Percentiles rank a stretch among this genome's conserved stretches.
phyloP scores from a whole-genome alignment of 192 early-diverging fungal genomes.

The Phlyctochytrium planicorne region DNA sequence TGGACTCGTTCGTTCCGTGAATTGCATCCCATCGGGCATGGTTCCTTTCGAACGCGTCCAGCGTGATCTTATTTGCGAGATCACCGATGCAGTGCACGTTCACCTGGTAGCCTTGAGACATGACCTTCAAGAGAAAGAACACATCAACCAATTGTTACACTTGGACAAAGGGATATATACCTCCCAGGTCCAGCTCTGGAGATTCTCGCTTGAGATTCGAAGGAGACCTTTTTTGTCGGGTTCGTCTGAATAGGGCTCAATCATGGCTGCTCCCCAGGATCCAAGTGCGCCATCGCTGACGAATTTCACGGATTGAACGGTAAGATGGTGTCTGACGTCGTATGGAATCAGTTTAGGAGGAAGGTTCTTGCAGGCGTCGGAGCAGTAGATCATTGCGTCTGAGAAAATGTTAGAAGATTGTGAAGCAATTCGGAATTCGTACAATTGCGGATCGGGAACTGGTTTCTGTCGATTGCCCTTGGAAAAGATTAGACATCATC shows the following conservation, averaged over 20 bases:
- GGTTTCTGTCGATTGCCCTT: conserved; percentile 22
- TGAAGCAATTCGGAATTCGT: neutral
- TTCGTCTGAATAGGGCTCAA: conserved; percentile 40
- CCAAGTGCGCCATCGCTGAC: conserved; percentile 61
- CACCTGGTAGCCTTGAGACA: conserved; percentile 51
- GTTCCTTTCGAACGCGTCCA: conserved; percentile 48
- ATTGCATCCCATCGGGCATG: neutral
- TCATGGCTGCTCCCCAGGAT: conserved; percentile 53
- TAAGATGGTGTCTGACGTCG: conserved; percentile 15
- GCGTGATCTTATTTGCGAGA: conserved; percentile 47
- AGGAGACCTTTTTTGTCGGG: conserved; percentile 42
- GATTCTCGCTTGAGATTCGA: conserved; percentile 14
- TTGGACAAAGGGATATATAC: conserved; percentile 2
- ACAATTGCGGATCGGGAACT: conserved; percentile 29
- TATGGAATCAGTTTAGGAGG: conserved; percentile 14
- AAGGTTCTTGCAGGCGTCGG: conserved; percentile 16
- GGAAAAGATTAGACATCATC: no score
- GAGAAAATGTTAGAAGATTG: neutral
- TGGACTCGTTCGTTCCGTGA: neutral
- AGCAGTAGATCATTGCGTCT: conserved; percentile 33
- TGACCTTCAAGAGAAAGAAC: neutral
- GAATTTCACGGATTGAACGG: conserved; percentile 51
- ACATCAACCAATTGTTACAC: conserved; percentile 3
- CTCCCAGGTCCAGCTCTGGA: conserved; percentile 10
- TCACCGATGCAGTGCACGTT: conserved; percentile 59